Percentiles rank a stretch among this genome's conserved stretches.
Evolutionary conservation across 768 basidiomycete species (phyloP).

Genomic region (Phylloporus sp.): DNA sequence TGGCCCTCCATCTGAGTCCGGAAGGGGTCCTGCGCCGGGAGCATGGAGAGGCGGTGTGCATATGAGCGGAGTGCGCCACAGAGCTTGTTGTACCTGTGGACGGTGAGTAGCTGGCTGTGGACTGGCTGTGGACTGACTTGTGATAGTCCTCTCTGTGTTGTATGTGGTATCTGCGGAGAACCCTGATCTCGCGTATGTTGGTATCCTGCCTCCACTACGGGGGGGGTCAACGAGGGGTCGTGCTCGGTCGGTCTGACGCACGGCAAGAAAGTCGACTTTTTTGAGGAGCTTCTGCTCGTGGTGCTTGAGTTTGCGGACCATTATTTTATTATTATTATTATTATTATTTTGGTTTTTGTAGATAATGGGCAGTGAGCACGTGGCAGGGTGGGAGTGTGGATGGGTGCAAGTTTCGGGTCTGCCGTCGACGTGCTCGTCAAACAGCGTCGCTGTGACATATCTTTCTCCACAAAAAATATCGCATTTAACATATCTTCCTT

Average conservation of each 20-base stretch:
- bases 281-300: slow-evolving; percentile 95
- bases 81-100: slow-evolving; percentile 83
- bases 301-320: slow-evolving; percentile 93
- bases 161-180: slow-evolving; percentile 94
- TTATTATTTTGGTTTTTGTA: too few relatives aligned
- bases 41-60: slow-evolving; percentile 81
- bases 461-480: slow-evolving; percentile 26
- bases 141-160: slow-evolving; percentile 93
- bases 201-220: slow-evolving; percentile 95
- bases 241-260: slow-evolving; percentile 38
- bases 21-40: slow-evolving; percentile 88
- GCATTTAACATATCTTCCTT: slow-evolving; percentile 26
- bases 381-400: slow-evolving; percentile 30
- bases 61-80: slow-evolving; percentile 82
- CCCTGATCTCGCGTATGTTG: slow-evolving; percentile 83
- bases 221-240: neutral
- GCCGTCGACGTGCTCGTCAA: slow-evolving; percentile 30
- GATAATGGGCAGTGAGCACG: slow-evolving; percentile 25
- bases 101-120: neutral
- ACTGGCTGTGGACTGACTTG: slow-evolving; percentile 46
- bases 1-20: slow-evolving; percentile 80
- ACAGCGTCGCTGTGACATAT: slow-evolving; percentile 20
- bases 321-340: too few relatives aligned
- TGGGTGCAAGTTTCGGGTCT: slow-evolving; percentile 22
- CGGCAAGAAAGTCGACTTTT: slow-evolving; percentile 96